Percentiles rank a stretch among this genome's conserved stretches.
Evolutionary conservation across 192 early-diverging fungal genomes (phyloP).

Genomic region (Entomortierella beljakovae): DNA sequence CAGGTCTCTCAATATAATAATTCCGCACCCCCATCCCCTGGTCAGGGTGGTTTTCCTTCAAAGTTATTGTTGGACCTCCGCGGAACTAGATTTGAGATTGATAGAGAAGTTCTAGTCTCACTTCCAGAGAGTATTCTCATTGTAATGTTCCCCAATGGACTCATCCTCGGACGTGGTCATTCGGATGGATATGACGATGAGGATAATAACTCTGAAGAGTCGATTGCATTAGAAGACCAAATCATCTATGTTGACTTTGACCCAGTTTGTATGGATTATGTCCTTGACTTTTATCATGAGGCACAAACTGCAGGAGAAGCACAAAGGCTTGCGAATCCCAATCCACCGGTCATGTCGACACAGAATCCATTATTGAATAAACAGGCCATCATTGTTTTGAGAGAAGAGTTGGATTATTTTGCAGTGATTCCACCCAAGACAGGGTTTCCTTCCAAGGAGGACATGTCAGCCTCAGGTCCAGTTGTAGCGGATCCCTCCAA

Average conservation of each 20-base stretch:
- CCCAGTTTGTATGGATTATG: constrained; percentile 63
- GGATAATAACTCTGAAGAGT: constrained; percentile 53
- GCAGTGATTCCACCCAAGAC: constrained; percentile 63
- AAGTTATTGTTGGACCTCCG: constrained; percentile 68
- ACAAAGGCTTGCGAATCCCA: constrained; percentile 35
- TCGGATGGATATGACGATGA: constrained; percentile 53
- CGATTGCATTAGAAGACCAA: constrained; percentile 58
- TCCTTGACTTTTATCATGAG: constrained; percentile 60
- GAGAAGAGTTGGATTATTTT: constrained; percentile 87
- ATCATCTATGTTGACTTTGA: constrained; percentile 68
- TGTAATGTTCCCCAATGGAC: constrained; percentile 73
- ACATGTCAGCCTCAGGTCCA: constrained; percentile 35
- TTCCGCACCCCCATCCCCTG: constrained; percentile 36
- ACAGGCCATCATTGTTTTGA: constrained; percentile 77
- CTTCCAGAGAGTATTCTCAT: constrained; percentile 71
- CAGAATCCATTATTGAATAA: constrained; percentile 65
- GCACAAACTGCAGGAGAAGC: constrained; percentile 56
- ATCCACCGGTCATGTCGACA: constrained; percentile 25
- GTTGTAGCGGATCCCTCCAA: constrained; percentile 18
- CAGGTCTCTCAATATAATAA: constrained; percentile 58
- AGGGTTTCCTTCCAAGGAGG: constrained; percentile 34
- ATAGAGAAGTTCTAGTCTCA: constrained; percentile 65
- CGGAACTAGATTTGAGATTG: constrained; percentile 66
- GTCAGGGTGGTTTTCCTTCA: constrained; percentile 55
- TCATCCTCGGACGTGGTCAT: constrained; percentile 52